These are phyloP conservation scores for Tylopilus orsonianus DNA, from an alignment of 1,284 basidiomycete species.

Conservation along the genomic window DNA sequence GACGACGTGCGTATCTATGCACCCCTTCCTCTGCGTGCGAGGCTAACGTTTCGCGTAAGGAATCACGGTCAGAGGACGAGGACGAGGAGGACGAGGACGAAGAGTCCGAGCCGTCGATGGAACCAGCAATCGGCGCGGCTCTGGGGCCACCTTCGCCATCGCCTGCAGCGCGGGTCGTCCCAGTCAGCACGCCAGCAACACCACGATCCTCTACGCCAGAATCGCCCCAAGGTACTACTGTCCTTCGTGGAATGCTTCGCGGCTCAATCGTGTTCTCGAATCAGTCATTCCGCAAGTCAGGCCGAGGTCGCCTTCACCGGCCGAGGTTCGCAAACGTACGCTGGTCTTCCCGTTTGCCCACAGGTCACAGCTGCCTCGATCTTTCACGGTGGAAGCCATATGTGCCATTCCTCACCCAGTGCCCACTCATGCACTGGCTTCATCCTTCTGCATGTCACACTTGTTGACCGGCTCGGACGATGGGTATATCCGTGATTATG, in stretches of 20 bases:
- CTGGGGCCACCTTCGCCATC: constrained; percentile 26
- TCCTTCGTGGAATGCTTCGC: not conserved
- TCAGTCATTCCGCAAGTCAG: constrained; percentile 38
- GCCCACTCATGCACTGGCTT: constrained; percentile 83
- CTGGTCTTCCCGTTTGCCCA: constrained; percentile 36
- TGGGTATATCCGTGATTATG: constrained; percentile 92
- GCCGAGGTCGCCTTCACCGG: constrained; percentile 62
- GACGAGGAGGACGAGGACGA: constrained; percentile 59
- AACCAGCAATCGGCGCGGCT: constrained; percentile 22
- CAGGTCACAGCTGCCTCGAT: constrained; percentile 41
- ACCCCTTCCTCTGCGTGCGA: not conserved
- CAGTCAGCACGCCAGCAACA: constrained; percentile 12
- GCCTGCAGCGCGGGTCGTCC: constrained; percentile 22
- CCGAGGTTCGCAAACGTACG: constrained; percentile 49
- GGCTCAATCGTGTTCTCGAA: constrained; percentile 13
- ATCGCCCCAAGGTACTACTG: constrained; percentile 27
- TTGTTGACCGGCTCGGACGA: constrained; percentile 91
- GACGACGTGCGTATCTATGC: constrained; percentile 51
- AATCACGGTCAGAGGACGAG: constrained; percentile 52
- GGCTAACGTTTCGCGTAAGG: constrained; percentile 34
- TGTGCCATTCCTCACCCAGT: constrained; percentile 89
- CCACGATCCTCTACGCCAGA: constrained; percentile 31
- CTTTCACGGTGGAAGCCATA: constrained; percentile 89
- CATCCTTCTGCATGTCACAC: constrained; percentile 86
- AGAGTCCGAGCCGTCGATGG: constrained; percentile 36